phyloP scores from a whole-genome alignment of 192 early-diverging fungal genomes.

The Glomus cerebriforme region DNA sequence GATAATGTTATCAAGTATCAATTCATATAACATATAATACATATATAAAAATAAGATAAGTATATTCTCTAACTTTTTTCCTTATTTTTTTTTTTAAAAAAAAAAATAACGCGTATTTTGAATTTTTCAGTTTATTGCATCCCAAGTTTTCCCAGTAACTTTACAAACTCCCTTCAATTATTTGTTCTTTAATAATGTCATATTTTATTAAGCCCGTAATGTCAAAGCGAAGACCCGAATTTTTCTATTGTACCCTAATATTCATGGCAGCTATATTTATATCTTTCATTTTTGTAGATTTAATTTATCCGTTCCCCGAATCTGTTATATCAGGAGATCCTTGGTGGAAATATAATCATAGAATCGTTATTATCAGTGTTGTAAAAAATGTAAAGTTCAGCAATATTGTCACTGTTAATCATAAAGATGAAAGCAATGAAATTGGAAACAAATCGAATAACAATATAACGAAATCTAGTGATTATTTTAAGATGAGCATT shows the following conservation, averaged over 20 bases:
- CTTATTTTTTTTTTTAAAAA: too few species aligned
- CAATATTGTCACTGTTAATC: too few species aligned
- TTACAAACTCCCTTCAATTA: neutral
- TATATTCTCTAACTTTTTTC: too few species aligned
- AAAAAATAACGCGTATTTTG: too few species aligned
- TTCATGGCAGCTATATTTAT: neutral
- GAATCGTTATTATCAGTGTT: neutral
- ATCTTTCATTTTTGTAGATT: neutral
- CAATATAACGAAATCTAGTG: neutral
- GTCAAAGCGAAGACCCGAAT: neutral
- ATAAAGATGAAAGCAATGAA: too few species aligned
- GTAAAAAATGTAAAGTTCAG: neutral
- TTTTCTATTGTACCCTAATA: neutral
- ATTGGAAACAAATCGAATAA: neutral
- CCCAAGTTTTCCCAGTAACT: too few species aligned
- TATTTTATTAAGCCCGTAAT: neutral
- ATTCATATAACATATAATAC: too few species aligned
- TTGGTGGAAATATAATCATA: neutral
- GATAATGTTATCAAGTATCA: too few species aligned
- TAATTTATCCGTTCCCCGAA: neutral
- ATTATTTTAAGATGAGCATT: neutral
- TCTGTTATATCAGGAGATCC: neutral
- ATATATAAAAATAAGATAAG: too few species aligned
- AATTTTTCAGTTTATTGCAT: too few species aligned
- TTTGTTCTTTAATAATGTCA: neutral